A percentile compares a stretch with the other conserved stretches of the same genome.
These are phyloP conservation scores for Adansonia digitata DNA, from an alignment of 345 rosid genomes.

Conservation along the genomic window DNA sequence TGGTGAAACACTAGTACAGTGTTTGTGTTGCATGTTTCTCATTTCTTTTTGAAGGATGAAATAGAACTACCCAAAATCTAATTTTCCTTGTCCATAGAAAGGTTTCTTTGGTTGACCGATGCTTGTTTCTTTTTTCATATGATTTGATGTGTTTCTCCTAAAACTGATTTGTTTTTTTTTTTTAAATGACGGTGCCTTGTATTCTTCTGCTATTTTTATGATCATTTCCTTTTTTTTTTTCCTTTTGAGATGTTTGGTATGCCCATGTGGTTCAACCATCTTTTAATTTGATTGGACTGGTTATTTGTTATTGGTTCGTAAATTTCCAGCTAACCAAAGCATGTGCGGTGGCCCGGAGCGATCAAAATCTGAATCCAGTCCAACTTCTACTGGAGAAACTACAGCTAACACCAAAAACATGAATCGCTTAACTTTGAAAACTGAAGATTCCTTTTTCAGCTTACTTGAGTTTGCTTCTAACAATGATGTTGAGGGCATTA, in stretches of 20 bases:
- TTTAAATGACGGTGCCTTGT: neutral
- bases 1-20: neutral
- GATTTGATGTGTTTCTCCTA: neutral
- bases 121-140: neutral
- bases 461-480: too few species aligned
- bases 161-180: neutral
- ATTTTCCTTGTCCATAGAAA: neutral
- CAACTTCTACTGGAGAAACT: neutral
- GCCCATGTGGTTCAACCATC: neutral
- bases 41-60: neutral
- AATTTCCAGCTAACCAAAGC: conserved; percentile 20
- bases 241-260: neutral
- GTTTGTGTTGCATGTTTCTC: neutral
- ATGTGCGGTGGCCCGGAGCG: conserved; percentile 32
- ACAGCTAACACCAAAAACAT: conserved; percentile 13
- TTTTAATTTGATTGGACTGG: neutral
- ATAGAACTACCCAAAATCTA: neutral
- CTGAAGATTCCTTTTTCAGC: conserved; percentile 31
- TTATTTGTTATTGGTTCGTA: neutral
- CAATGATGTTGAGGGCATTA: conserved; percentile 39
- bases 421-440: conserved; percentile 24
- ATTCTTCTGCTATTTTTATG: neutral
- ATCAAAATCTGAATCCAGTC: conserved; percentile 15
- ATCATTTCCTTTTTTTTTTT: too few species aligned
- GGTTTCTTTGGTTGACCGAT: neutral